phyloP scores from a whole-genome alignment of 225 moss, liverwort and hornwort species.

The Physcomitrium patens region DNA sequence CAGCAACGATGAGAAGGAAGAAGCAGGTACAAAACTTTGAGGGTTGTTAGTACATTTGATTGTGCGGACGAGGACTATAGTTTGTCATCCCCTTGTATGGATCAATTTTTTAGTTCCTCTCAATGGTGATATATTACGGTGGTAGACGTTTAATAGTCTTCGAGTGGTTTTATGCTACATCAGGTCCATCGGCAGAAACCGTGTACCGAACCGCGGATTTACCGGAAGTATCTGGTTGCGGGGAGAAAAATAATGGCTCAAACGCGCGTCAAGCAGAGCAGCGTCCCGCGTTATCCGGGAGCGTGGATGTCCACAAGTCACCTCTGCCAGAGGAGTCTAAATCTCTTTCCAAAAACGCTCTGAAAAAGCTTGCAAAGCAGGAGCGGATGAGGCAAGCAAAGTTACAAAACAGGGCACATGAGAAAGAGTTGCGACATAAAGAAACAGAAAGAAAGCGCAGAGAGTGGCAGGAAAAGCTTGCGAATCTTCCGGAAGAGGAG shows the following conservation, averaged over 20 bases:
- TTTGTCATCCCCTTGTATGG: no score
- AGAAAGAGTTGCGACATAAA: conserved; percentile 78
- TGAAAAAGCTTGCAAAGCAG: conserved; percentile 73
- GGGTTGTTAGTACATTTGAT: not conserved
- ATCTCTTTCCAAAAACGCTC: conserved; percentile 73
- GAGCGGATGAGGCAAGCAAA: conserved; percentile 69
- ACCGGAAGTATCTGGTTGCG: no score
- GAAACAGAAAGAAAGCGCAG: conserved; percentile 73
- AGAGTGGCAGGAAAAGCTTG: conserved; percentile 88
- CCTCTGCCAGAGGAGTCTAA: conserved; percentile 55
- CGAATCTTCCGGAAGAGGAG: conserved; percentile 73
- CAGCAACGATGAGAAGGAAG: conserved; percentile 40
- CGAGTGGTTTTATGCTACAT: conserved; percentile 22
- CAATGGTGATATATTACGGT: not conserved
- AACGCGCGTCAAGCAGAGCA: conserved; percentile 32
- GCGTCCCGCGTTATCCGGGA: conserved; percentile 48
- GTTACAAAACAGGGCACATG: conserved; percentile 57
- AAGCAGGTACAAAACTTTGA: conserved; percentile 38
- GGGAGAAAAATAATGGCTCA: no score
- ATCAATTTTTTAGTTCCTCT: not conserved
- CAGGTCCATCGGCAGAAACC: conserved; percentile 39
- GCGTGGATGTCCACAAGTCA: conserved; percentile 39
- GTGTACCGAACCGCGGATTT: not conserved
- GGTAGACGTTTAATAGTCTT: not conserved
- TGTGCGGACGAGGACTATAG: not conserved